A percentile compares a stretch with the other conserved stretches of the same genome.
Conservation (phyloP, 2,329 filamentous ascomycete genomes). For the Pseudovirgaria hyperparasitica region DNA sequence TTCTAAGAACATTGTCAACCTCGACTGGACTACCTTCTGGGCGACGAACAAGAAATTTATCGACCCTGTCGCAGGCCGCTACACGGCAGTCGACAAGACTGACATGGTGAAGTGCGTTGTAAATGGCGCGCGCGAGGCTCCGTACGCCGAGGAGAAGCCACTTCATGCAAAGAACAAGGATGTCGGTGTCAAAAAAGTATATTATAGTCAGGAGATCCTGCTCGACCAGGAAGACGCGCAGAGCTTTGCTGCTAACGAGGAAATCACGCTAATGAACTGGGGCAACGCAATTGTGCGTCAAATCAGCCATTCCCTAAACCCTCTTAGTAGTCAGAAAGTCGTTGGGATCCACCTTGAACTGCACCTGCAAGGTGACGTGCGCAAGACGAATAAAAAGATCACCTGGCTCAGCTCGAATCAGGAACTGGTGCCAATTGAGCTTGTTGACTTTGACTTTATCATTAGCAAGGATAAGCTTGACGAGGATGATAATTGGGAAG, state of each 20-base stretch:
- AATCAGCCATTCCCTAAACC: conserved; percentile 43
- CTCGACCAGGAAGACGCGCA: conserved; percentile 81
- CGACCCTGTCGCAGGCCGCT: conserved; percentile 34
- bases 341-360: conserved; percentile 67
- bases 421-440: conserved; percentile 66
- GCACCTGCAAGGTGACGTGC: conserved; percentile 87
- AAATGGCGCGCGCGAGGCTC: conserved; percentile 17
- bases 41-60: conserved; percentile 42
- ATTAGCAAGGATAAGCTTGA: conserved; percentile 91
- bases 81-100: conserved; percentile 50
- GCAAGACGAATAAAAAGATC: conserved; percentile 91
- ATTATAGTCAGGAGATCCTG: conserved; percentile 61
- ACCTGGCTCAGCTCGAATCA: conserved; percentile 80
- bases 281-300: conserved; percentile 73
- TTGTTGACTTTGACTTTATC: conserved; percentile 91
- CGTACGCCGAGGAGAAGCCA: conserved; percentile 60
- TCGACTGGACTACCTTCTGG: conserved; percentile 63
- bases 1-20: conserved; percentile 68
- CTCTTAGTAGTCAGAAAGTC: conserved; percentile 45
- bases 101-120: conserved; percentile 31
- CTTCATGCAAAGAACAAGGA: conserved; percentile 83
- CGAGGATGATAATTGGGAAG: conserved; percentile 74
- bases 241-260: conserved; percentile 70
- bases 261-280: conserved; percentile 95
- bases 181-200: conserved; percentile 75